phyloP scores from a whole-genome alignment of 2,329 filamentous ascomycete genomes.

The Claviceps arundinis region DNA sequence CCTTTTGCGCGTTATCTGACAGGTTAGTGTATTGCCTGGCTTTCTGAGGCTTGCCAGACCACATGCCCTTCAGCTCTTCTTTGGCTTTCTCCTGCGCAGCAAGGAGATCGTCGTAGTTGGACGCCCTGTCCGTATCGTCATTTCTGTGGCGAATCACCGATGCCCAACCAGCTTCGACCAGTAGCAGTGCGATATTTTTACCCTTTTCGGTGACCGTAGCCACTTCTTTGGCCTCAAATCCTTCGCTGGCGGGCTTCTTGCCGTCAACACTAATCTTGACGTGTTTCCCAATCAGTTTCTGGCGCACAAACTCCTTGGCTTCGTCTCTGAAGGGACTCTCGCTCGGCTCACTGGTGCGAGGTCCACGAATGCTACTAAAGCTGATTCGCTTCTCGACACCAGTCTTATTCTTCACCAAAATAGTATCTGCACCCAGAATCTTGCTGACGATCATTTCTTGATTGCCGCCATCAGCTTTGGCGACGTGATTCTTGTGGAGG shows the following conservation, averaged over 20 bases:
- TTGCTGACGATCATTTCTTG: conserved; percentile 74
- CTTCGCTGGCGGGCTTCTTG: conserved; percentile 76
- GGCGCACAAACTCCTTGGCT: conserved; percentile 90
- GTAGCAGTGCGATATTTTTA: conserved; percentile 70
- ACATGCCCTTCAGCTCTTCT: conserved; percentile 84
- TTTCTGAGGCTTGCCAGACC: conserved; percentile 80
- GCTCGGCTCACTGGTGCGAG: conserved; percentile 74
- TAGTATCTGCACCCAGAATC: conserved; percentile 76
- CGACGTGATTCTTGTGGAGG: conserved; percentile 69
- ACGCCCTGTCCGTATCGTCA: conserved; percentile 85
- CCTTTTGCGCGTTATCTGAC: conserved; percentile 86
- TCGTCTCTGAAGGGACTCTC: conserved; percentile 84
- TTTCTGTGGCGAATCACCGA: conserved; percentile 91
- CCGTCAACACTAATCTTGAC: conserved; percentile 83
- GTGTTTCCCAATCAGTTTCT: conserved; percentile 90
- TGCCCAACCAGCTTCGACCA: conserved; percentile 88
- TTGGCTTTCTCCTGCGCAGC: conserved; percentile 73
- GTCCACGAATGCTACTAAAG: conserved; percentile 84
- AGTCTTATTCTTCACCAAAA: conserved; percentile 73
- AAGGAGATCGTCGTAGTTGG: conserved; percentile 83
- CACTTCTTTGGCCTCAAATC: conserved; percentile 89
- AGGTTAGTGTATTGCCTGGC: conserved; percentile 75
- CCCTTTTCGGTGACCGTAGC: conserved; percentile 72
- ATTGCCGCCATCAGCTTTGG: conserved; percentile 52
- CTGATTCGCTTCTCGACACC: conserved; percentile 82